Base-by-base conservation (phyloP, 192 early-diverging fungal species). In the Ambispora gerdemannii region DNA sequence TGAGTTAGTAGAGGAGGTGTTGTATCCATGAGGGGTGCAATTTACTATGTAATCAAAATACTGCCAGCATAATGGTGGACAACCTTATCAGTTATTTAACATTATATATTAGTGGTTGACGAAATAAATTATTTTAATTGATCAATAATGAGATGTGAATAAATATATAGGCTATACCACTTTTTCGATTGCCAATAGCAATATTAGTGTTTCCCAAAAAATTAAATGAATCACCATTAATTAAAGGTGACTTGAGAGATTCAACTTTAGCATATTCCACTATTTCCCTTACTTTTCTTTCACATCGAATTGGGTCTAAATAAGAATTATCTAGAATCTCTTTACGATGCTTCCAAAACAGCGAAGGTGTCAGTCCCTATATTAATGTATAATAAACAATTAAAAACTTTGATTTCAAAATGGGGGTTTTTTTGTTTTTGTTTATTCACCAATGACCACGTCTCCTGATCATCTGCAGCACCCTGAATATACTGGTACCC, bases 401-500 rank as follows among this genome's bases (percentile, higher is more conserved):
- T 38, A 32, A 63, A 60, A 36, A 62, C n/a, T n/a, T n/a, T 43
- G 50, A 31, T 50, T 34, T 25, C 17, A 50, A 25, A 50, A 13
- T 28, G 11, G 20, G 7, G 22, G 49, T 24, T 4, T 25, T 19
- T 28, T 17, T 3, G 30, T 1, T 15, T 38, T 61, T 3, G 11
- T 28, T 28, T 53, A 51, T 47, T 68, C 35, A 68, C 87, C 71
- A 76, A 49, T 25, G 86, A 84, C 94, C 94, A 96, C 71, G 86
- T 76, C 67, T 96, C 94, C 36, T 93, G 87, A 74, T 96, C 94
- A 76, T 96, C 94, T 0, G 86, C 94, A 1, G 92, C 87, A 8
- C 94, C 94, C 79, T 96, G 94, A 7, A 96, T 88, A 70, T 96
- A 96, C 13, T 80, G 63, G 62, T 86, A 95, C 4, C 86, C 86